Evolutionary conservation across 1,139 yeast genomes (phyloP).

Genomic region (Pichia sp.): DNA sequence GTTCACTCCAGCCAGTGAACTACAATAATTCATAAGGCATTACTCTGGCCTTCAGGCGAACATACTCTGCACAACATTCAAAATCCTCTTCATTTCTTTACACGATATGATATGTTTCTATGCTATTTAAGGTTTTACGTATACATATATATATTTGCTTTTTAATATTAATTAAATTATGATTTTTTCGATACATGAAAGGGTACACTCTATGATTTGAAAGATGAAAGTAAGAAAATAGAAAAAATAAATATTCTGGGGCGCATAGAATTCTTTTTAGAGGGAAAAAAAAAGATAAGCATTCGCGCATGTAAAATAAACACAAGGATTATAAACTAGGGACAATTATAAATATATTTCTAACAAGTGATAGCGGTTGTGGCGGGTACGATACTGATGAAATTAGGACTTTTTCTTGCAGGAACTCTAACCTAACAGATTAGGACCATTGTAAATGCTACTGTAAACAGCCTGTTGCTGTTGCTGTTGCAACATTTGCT

Average conservation of each 20-base stretch:
- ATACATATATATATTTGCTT: too few relatives aligned
- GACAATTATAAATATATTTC: neutral
- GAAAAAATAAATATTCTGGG: too few relatives aligned
- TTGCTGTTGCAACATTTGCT: slow-evolving; percentile 6
- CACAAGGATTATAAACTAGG: neutral
- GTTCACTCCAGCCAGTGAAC: slow-evolving; percentile 15
- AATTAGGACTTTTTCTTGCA: neutral
- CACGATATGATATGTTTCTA: too few relatives aligned
- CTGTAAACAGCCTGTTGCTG: slow-evolving; percentile 12
- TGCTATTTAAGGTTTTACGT: too few relatives aligned
- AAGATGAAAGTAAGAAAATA: too few relatives aligned
- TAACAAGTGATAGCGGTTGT: neutral
- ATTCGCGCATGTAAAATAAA: too few relatives aligned
- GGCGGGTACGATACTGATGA: neutral
- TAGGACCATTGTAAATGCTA: slow-evolving; percentile 19
- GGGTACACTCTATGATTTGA: too few relatives aligned
- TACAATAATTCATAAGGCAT: neutral
- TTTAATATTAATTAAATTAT: too few relatives aligned
- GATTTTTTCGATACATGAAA: too few relatives aligned
- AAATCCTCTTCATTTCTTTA: neutral
- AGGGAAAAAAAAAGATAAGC: too few relatives aligned
- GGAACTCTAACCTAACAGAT: slow-evolving; percentile 13
- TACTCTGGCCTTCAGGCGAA: too few relatives aligned
- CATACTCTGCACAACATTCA: neutral
- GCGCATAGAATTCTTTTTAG: too few relatives aligned